Evolutionary conservation across 495 filamentous ascomycete species (phyloP), one percentile per base, ranked within the genome.

Genomic region (Aspergillus ostianus): DNA sequence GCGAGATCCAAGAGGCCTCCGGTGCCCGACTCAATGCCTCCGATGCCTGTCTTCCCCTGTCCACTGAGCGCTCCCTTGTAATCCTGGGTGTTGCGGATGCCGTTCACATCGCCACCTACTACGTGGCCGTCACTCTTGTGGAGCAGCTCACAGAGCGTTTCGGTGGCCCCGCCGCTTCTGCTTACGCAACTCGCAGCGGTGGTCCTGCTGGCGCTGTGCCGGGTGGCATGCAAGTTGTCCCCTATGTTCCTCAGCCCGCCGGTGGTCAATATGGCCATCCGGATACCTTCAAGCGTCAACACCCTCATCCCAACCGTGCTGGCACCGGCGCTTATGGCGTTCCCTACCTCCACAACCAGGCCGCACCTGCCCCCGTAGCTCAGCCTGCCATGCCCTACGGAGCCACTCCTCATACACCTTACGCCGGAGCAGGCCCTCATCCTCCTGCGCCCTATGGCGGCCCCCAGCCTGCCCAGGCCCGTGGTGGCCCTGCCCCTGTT

Each of bases 31-130:
- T 98, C 21, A 98, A 98, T 73, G 94, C 95, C 36, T 98, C 94
- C 2, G 94, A 97, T 66, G 86, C 91, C 3, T 96, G 92, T 69
- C 84, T 98, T 46, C 94, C 94, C 20, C 77, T 97, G 46, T 98
- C 94, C 10, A 94, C 90, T 47, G 94, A 98, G 77, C 89, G 94
- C 49, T 98, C 95, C 17, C 85, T 98, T n/a, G 92, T 97, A 55
- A 90, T 94, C 50, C 87, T 92, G 70, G 90, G 90, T 67, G 90
- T 94, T 47, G 90, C 90, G 53, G 90, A 94, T 78, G 93, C 94
- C 45, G 94, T 98, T 51, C 94, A 98, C 74, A 98, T 98, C 70
- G 94, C 94, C 26, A 95, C 93, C 26, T 98, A 98, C 79, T 98
- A 98, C 65, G 93, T 98, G 57, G 93, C 91, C 15, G 94, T 91